A percentile compares a stretch with the other conserved stretches of the same genome.
Conservation (phyloP, 345 rosid species). For the Salix udensis region DNA sequence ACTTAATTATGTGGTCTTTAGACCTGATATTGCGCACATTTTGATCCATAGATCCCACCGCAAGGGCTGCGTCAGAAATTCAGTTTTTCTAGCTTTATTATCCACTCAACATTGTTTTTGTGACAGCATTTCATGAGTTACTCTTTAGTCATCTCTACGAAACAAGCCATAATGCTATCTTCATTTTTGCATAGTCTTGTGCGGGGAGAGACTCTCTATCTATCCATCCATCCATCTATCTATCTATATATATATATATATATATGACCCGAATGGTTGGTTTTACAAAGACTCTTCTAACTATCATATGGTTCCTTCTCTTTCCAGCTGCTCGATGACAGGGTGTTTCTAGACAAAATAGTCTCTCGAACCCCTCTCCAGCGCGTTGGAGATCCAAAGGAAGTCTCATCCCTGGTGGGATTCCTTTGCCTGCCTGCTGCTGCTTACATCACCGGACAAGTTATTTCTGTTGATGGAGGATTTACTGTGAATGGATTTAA, state of each 20-base stretch:
- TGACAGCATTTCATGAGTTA: not conserved
- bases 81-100: not conserved
- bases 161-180: not conserved
- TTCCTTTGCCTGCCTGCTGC: conserved; percentile 76
- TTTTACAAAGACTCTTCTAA: not conserved
- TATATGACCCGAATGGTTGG: not conserved
- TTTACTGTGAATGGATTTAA: conserved; percentile 42
- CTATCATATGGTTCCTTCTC: not conserved
- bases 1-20: not conserved
- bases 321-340: conserved; percentile 50
- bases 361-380: conserved; percentile 64
- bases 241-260: no score
- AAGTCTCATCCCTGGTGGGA: conserved; percentile 64
- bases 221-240: no score
- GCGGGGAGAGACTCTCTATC: not conserved
- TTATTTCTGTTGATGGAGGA: conserved; percentile 68
- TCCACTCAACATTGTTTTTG: not conserved
- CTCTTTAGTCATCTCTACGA: not conserved
- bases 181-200: not conserved
- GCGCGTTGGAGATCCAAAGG: conserved; percentile 75
- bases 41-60: no score
- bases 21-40: not conserved
- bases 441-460: conserved; percentile 72
- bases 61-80: no score
- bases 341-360: conserved; percentile 41